These are phyloP conservation scores for Mycena sanguinolenta DNA, from an alignment of 768 basidiomycete genomes.

Conservation along the genomic window DNA sequence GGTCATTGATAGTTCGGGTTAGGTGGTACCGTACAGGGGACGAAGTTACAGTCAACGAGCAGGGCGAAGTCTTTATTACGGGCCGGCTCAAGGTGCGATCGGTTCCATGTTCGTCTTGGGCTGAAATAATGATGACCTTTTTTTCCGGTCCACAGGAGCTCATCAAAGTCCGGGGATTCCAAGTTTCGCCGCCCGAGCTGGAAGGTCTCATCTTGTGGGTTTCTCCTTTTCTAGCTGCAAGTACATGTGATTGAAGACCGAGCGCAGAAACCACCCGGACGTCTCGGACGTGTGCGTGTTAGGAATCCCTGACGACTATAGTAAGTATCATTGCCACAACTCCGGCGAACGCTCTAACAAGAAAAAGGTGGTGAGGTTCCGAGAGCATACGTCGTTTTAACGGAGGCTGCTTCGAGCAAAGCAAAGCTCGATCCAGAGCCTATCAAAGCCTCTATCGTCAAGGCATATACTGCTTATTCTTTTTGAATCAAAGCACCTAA, in stretches of 20 bases:
- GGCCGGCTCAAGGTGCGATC: neutral
- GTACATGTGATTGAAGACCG: slow-evolving; percentile 42
- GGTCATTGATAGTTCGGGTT: neutral
- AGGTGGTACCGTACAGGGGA: neutral
- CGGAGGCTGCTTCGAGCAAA: slow-evolving; percentile 51
- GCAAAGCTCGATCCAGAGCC: slow-evolving; percentile 46
- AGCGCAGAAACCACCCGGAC: slow-evolving; percentile 67
- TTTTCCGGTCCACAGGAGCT: slow-evolving; percentile 50
- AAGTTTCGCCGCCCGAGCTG: slow-evolving; percentile 79
- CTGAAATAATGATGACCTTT: too few species aligned
- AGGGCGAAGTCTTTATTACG: neutral
- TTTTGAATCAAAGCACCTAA: neutral
- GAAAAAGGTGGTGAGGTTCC: slow-evolving; percentile 74
- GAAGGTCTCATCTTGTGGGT: slow-evolving; percentile 53
- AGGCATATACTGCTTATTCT: neutral
- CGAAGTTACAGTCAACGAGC: neutral
- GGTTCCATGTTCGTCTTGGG: too few species aligned
- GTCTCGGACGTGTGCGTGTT: slow-evolving; percentile 76
- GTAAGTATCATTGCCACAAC: slow-evolving; percentile 43
- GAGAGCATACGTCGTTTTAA: slow-evolving; percentile 74
- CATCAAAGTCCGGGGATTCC: slow-evolving; percentile 62
- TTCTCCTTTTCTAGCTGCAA: neutral
- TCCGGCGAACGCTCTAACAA: slow-evolving; percentile 18
- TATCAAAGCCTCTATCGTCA: slow-evolving; percentile 60
- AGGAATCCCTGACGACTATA: slow-evolving; percentile 74